Base-by-base conservation (phyloP, 345 rosid species). In the Gossypium turneri region DNA sequence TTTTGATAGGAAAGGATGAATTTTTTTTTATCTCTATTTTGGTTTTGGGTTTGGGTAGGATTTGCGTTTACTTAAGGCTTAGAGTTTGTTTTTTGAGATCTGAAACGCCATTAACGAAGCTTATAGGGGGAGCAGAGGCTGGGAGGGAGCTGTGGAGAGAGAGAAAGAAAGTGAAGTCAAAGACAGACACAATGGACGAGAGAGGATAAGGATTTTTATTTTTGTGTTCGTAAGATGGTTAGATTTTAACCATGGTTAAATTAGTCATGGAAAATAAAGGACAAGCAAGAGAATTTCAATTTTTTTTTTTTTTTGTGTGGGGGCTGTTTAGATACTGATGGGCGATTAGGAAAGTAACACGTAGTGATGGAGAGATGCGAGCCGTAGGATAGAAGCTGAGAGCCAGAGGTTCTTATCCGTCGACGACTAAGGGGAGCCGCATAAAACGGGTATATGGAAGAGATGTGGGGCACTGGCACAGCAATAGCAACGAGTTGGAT, bases 381-480 rank as follows among this genome's bases (percentile, higher is more conserved):
- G 34, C 89, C 88, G 85, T 82, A 63, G 72, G 87, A 88, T 15
- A 13, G 61, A 57, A 34, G 78, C 79, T 61, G 81, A 72, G 60
- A 22, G 71, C 71, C 11, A 77, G 77, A 74, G 57, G 77, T 81
- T 81, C 89, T 90, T 86, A 84, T 85, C 87, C 85, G 81, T 78
- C 79, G 76, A 77, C 80, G 78, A 81, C 75, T 72, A 81, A 81
- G 76, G 27, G 80, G 73, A 81, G 86, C 90, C 91, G 85, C 87
- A 85, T 78, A 80, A 88, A 85, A 72, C 88, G 83, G 86, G 86
- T 80, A 80, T 73, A 56, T 38, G 75, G 27, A 63, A 70, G 25
- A 64, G 51, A 58, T 15, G 73, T 74, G 78, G 81, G 68, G 75
- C 41, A 34, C 1, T 34, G 41, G 7, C 41, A 5, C 7, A 34